These are phyloP conservation scores for Coemansia sp. DNA, from an alignment of 192 early-diverging fungal species.

Conservation along the genomic window DNA sequence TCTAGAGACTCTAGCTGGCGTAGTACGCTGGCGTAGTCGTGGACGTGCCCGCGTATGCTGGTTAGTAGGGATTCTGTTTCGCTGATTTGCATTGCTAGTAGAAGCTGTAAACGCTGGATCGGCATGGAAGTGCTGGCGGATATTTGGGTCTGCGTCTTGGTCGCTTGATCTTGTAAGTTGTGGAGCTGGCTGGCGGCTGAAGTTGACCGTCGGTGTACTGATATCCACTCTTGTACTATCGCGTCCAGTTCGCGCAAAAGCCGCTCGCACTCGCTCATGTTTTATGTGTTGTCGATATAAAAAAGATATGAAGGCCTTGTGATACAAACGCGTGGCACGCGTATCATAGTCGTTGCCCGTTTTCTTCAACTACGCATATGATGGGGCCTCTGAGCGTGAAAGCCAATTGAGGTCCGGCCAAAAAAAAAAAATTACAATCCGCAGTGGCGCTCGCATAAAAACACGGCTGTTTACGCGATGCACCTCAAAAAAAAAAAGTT, in stretches of 20 bases:
- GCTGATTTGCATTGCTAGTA: slow-evolving; percentile 3
- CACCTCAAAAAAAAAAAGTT: neutral
- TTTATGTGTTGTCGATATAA: neutral
- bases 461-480: neutral
- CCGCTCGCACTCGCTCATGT: slow-evolving; percentile 2
- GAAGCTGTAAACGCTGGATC: neutral
- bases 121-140: neutral
- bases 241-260: slow-evolving; percentile 20
- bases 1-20: neutral
- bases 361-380: neutral
- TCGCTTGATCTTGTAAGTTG: slow-evolving; percentile 12
- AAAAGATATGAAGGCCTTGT: neutral
- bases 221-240: slow-evolving; percentile 18
- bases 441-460: neutral
- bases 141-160: slow-evolving; percentile 2
- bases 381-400: neutral
- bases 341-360: neutral
- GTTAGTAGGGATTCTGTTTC: neutral
- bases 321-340: neutral
- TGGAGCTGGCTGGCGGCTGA: slow-evolving; percentile 8
- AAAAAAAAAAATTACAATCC: neutral
- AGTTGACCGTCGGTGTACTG: slow-evolving; percentile 1
- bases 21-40: neutral
- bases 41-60: slow-evolving; percentile 2
- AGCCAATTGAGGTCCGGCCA: neutral